Evolutionary conservation across 2,329 filamentous ascomycete genomes (phyloP).

Genomic region (Lecanosticta acicola): DNA sequence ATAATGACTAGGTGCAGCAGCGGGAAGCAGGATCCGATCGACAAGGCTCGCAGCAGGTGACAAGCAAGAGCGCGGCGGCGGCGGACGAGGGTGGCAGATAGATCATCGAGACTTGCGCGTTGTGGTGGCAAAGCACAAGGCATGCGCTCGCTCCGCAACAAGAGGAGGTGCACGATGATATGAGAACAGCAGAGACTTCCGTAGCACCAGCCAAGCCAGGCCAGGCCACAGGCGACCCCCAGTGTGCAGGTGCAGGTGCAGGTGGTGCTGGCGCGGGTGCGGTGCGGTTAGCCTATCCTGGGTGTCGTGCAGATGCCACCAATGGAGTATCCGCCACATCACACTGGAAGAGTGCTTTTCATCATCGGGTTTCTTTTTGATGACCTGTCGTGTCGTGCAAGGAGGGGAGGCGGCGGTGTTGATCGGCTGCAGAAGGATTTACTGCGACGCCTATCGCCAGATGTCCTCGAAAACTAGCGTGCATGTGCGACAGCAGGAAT

Average conservation of each 20-base stretch:
- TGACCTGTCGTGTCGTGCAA: neutral
- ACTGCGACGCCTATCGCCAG: too few relatives aligned
- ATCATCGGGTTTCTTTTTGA: neutral
- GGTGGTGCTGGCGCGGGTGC: neutral
- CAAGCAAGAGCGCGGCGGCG: too few relatives aligned
- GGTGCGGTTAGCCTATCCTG: neutral
- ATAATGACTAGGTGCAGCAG: neutral
- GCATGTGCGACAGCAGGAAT: too few relatives aligned
- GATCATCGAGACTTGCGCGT: neutral
- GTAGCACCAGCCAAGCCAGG: neutral
- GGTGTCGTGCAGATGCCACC: neutral
- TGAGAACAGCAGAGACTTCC: neutral
- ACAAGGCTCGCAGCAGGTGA: neutral
- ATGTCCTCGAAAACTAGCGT: too few relatives aligned
- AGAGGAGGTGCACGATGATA: neutral
- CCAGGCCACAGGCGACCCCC: neutral
- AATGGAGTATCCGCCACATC: neutral
- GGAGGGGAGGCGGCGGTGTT: neutral
- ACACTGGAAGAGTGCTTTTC: neutral
- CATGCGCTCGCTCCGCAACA: neutral
- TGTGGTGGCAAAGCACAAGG: neutral
- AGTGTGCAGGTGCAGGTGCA: too few relatives aligned
- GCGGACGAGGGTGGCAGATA: too few relatives aligned
- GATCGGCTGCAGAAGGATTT: neutral
- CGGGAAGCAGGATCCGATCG: slow-evolving; percentile 4